Conservation (phyloP, 148 eudicot species). For the Rhododendron ovatum region DNA sequence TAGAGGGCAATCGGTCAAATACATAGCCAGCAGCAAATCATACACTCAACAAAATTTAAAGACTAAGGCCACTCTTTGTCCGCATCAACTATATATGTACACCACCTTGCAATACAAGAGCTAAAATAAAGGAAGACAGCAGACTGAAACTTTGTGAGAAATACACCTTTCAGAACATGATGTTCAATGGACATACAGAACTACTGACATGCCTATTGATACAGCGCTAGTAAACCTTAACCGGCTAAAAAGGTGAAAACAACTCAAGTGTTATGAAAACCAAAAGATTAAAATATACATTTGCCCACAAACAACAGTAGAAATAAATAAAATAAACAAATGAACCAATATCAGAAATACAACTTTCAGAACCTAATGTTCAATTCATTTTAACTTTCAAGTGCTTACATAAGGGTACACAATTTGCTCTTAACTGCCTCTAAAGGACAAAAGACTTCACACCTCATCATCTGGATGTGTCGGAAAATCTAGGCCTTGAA, state of each 20-base stretch:
- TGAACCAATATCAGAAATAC: background rate
- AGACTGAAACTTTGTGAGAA: background rate
- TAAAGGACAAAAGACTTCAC: slow-evolving; percentile 9
- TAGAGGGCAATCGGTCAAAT: too few relatives aligned
- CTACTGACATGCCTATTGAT: background rate
- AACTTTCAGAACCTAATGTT: slow-evolving; percentile 4
- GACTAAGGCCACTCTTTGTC: background rate
- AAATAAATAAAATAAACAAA: background rate
- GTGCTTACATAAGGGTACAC: background rate
- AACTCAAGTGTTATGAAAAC: background rate
- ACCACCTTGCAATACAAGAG: background rate
- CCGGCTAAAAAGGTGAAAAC: background rate
- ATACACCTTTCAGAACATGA: background rate
- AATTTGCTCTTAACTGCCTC: background rate
- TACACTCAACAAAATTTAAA: background rate
- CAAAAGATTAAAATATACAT: background rate
- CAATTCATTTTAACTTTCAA: background rate
- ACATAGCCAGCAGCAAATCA: background rate
- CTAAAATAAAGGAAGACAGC: background rate
- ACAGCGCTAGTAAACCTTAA: background rate
- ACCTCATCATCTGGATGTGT: slow-evolving; percentile 48
- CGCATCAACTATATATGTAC: background rate
- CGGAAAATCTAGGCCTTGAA: slow-evolving; percentile 73
- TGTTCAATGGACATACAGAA: background rate
- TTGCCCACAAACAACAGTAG: background rate